Conservation (phyloP, 2,329 filamentous ascomycete genomes). For the Aspergillus pseudoterreus region DNA sequence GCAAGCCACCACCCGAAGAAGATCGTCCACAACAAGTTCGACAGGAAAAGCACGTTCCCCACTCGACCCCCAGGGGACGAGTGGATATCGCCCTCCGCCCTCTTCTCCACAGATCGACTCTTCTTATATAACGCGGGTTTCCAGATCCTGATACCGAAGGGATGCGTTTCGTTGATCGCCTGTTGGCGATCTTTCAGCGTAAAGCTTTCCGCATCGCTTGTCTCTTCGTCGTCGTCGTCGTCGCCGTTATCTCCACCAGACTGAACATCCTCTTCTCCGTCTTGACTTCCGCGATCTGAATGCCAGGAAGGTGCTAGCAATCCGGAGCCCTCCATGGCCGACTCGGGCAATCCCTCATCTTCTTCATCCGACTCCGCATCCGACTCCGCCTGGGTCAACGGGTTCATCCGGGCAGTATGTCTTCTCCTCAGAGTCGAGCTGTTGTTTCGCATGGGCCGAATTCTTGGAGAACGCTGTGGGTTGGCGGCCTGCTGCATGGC, state of each 20-base stretch:
- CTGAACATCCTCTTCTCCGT: conserved; percentile 27
- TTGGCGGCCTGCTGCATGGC: conserved; percentile 36
- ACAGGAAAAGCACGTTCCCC: conserved; percentile 76
- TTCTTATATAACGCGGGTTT: conserved; percentile 99
- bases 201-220: conserved; percentile 95
- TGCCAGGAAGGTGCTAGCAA: conserved; percentile 20
- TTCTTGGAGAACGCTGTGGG: conserved; percentile 32
- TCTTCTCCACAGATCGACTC: conserved; percentile 90
- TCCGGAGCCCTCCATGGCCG: conserved; percentile 19
- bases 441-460: conserved; percentile 30
- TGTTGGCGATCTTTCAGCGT: conserved; percentile 95
- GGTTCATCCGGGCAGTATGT: conserved; percentile 27
- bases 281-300: conserved; percentile 14
- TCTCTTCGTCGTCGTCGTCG: conserved; percentile 55
- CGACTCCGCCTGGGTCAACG: conserved; percentile 34
- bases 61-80: conserved; percentile 87
- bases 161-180: conserved; percentile 97
- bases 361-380: conserved; percentile 38
- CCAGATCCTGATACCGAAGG: conserved; percentile 98
- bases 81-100: conserved; percentile 93
- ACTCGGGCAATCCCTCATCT: conserved; percentile 33
- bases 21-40: conserved; percentile 87
- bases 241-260: conserved; percentile 20
- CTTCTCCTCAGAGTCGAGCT: conserved; percentile 41
- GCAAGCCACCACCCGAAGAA: conserved; percentile 97